Conservation (phyloP, 2,329 filamentous ascomycete genomes). For the Alternaria sp. region DNA sequence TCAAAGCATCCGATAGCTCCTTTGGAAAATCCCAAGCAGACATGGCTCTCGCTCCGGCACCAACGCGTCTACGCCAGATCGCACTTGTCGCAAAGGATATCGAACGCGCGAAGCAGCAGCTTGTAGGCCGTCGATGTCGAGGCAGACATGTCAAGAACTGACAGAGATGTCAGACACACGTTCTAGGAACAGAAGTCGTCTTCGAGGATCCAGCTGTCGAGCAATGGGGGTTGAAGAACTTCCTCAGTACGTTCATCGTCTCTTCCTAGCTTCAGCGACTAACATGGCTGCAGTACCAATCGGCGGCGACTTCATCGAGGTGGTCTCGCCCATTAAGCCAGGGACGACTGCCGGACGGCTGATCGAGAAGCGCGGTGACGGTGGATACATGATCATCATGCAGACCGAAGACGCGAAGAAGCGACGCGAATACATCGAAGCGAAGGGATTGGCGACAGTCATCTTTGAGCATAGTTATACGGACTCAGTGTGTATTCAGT, state of each 20-base stretch:
- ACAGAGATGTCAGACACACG: conserved; percentile 31
- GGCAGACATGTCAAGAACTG: neutral
- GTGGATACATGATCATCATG: conserved; percentile 59
- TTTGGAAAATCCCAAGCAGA: conserved; percentile 9
- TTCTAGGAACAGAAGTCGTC: conserved; percentile 50
- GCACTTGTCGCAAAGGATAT: conserved; percentile 42
- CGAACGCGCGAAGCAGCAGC: conserved; percentile 28
- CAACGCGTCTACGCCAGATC: conserved; percentile 46
- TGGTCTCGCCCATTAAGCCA: conserved; percentile 48
- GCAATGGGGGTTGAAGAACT: conserved; percentile 51
- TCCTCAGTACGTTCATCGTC: conserved; percentile 36
- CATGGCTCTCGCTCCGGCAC: conserved; percentile 16
- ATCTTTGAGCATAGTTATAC: conserved; percentile 47
- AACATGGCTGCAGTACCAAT: conserved; percentile 43
- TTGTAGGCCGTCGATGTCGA: conserved; percentile 23
- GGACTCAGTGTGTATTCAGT: conserved; percentile 50
- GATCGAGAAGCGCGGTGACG: conserved; percentile 52
- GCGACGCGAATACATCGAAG: conserved; percentile 48
- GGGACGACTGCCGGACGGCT: conserved; percentile 52
- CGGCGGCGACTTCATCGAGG: conserved; percentile 54
- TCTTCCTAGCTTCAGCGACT: neutral
- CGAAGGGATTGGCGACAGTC: conserved; percentile 43
- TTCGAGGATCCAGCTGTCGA: conserved; percentile 48
- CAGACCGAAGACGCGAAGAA: conserved; percentile 51
- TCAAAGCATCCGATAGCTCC: neutral